Percentiles rank a stretch among this genome's conserved stretches.
Conservation (phyloP, 805 yeast species). For the Maudiozyma serrabonitensis region DNA sequence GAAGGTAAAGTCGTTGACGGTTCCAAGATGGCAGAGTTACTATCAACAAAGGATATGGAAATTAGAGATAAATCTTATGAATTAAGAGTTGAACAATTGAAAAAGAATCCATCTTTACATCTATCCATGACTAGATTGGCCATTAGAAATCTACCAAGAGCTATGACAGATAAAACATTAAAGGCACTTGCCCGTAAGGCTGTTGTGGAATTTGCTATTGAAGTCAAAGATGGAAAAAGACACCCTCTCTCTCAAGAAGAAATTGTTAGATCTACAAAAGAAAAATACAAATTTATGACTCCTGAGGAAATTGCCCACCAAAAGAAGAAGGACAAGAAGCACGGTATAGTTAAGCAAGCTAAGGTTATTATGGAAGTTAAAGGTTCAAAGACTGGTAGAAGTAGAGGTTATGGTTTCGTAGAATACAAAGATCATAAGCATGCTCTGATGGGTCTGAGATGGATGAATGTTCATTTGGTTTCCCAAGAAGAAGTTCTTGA, state of each 20-base stretch:
- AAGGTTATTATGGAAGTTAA: constrained; percentile 89
- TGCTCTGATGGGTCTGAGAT: constrained; percentile 93
- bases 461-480: constrained; percentile 92
- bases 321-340: constrained; percentile 56
- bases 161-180: constrained; percentile 78
- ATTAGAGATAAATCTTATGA: constrained; percentile 80
- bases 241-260: constrained; percentile 89
- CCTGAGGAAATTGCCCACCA: constrained; percentile 30
- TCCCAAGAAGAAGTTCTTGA: constrained; percentile 56
- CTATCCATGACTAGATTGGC: constrained; percentile 93
- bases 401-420: constrained; percentile 93
- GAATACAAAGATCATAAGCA: constrained; percentile 86
- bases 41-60: constrained; percentile 69
- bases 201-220: constrained; percentile 86
- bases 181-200: constrained; percentile 92
- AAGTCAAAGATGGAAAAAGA: constrained; percentile 63
- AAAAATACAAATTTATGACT: constrained; percentile 38
- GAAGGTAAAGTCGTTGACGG: constrained; percentile 85
- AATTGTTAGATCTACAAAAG: constrained; percentile 63
- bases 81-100: constrained; percentile 79
- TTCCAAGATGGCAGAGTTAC: constrained; percentile 63
- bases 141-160: constrained; percentile 84
- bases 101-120: constrained; percentile 85
- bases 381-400: constrained; percentile 76
- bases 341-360: constrained; percentile 88